These are phyloP conservation scores for Starmera caribaea DNA, from an alignment of 805 yeast genomes.

Conservation along the genomic window DNA sequence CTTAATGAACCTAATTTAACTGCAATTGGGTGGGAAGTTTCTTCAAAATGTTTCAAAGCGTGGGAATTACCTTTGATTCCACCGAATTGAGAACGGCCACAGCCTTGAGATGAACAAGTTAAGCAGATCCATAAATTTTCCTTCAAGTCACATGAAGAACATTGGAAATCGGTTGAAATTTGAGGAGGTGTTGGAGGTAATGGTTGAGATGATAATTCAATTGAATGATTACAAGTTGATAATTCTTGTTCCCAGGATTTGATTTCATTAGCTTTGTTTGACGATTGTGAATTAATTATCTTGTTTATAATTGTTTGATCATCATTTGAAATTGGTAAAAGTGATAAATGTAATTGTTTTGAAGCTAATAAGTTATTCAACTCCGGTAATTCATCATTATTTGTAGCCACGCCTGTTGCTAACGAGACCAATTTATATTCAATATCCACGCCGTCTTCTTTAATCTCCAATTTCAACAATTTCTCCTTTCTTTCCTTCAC, in stretches of 20 bases:
- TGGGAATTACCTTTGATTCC: slow-evolving; percentile 92
- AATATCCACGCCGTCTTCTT: slow-evolving; percentile 48
- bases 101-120: slow-evolving; percentile 83
- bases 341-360: no score
- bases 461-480: slow-evolving; percentile 58
- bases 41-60: slow-evolving; percentile 64
- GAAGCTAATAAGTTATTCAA: slow-evolving; percentile 10
- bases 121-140: slow-evolving; percentile 91
- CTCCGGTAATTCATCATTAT: slow-evolving; percentile 10
- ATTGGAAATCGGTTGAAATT: slow-evolving; percentile 18
- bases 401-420: no score
- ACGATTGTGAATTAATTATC: slow-evolving; percentile 49
- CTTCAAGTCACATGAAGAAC: slow-evolving; percentile 50
- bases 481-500: slow-evolving; percentile 25
- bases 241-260: slow-evolving; percentile 91
- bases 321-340: slow-evolving; percentile 4
- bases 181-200: slow-evolving; percentile 22
- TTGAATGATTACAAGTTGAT: slow-evolving; percentile 68
- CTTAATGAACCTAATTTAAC: slow-evolving; percentile 87
- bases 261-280: slow-evolving; percentile 54
- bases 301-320: slow-evolving; percentile 27
- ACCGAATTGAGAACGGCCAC: slow-evolving; percentile 94
- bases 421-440: slow-evolving; percentile 12
- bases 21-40: slow-evolving; percentile 65
- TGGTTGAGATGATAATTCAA: slow-evolving; percentile 35